A percentile compares a stretch with the other conserved stretches of the same genome.
Evolutionary conservation across 805 yeast species (phyloP).

Genomic region (Sungouiozyma intestinalis): DNA sequence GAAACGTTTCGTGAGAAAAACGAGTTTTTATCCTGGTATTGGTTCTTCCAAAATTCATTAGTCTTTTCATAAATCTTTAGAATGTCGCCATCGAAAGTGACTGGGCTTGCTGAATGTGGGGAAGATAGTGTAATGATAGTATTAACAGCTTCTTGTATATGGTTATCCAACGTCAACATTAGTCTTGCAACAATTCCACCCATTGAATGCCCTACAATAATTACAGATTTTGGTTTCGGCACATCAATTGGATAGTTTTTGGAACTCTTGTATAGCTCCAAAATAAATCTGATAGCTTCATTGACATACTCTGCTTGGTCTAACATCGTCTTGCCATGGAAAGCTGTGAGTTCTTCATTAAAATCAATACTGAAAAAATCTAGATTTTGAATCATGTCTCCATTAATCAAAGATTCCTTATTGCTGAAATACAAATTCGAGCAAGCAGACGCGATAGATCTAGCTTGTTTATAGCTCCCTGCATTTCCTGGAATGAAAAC

Average conservation of each 20-base stretch:
- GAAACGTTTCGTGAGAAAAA: constrained; percentile 40
- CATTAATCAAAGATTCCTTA: constrained; percentile 12
- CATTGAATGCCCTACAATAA: constrained; percentile 88
- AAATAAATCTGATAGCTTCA: constrained; percentile 72
- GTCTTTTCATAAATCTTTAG: constrained; percentile 61
- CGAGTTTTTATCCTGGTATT: constrained; percentile 30
- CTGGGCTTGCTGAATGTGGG: constrained; percentile 88
- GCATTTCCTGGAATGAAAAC: constrained; percentile 96
- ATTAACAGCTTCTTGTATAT: constrained; percentile 59
- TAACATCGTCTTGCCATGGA: constrained; percentile 85
- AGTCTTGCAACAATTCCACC: constrained; percentile 92
- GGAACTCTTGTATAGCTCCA: constrained; percentile 46
- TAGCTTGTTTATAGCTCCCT: constrained; percentile 80
- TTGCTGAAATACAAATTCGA: constrained; percentile 42
- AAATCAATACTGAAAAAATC: constrained; percentile 91
- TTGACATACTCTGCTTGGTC: constrained; percentile 91
- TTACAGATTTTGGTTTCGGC: constrained; percentile 53
- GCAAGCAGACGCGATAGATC: constrained; percentile 83
- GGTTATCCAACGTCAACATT: constrained; percentile 71
- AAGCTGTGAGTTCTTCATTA: constrained; percentile 92
- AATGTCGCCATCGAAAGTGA: constrained; percentile 86
- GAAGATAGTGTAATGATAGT: constrained; percentile 79
- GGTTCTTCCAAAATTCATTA: constrained; percentile 72
- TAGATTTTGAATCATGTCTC: constrained; percentile 34
- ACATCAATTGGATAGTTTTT: constrained; percentile 5